Percentiles rank a stretch among this genome's conserved stretches.
Conservation (phyloP, 768 basidiomycete genomes). For the Collybiopsis luxurians region DNA sequence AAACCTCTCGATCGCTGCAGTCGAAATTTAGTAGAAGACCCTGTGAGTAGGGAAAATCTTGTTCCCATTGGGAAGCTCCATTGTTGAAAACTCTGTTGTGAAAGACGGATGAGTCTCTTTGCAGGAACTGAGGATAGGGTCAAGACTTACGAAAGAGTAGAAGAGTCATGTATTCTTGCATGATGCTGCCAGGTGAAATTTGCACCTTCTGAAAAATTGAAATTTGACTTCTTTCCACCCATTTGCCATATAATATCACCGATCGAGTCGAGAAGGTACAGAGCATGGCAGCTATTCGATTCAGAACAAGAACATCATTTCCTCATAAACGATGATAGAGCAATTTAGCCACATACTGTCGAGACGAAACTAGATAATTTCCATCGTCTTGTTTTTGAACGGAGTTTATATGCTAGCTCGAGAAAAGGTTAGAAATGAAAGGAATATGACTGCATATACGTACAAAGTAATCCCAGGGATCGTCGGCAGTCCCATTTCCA, state of each 20-base stretch:
- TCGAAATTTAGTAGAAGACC: slow-evolving; percentile 1
- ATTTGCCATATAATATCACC: slow-evolving; percentile 18
- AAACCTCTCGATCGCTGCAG: background rate
- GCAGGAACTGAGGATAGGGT: no score
- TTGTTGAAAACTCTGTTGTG: slow-evolving; percentile 4
- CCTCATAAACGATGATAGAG: background rate
- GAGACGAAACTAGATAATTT: slow-evolving; percentile 14
- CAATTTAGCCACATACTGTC: background rate
- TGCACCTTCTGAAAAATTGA: slow-evolving; percentile 11
- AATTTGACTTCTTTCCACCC: slow-evolving; percentile 15
- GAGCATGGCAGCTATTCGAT: slow-evolving; percentile 11
- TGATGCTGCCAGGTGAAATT: slow-evolving; percentile 18
- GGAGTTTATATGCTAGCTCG: slow-evolving; percentile 6
- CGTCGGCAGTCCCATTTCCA: background rate
- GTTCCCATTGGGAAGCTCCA: background rate
- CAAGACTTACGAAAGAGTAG: background rate
- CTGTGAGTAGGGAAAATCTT: background rate
- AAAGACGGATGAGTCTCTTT: no score
- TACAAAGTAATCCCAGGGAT: slow-evolving; percentile 7
- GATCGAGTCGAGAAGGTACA: slow-evolving; percentile 11
- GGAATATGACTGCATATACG: background rate
- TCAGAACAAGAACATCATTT: background rate
- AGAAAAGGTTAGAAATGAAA: no score
- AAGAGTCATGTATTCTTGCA: slow-evolving; percentile 5
- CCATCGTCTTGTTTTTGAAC: slow-evolving; percentile 12